Evolutionary conservation across 1,284 basidiomycete species (phyloP), one percentile per base, ranked within the genome.

Genomic region (Pseudozyma sp.): DNA sequence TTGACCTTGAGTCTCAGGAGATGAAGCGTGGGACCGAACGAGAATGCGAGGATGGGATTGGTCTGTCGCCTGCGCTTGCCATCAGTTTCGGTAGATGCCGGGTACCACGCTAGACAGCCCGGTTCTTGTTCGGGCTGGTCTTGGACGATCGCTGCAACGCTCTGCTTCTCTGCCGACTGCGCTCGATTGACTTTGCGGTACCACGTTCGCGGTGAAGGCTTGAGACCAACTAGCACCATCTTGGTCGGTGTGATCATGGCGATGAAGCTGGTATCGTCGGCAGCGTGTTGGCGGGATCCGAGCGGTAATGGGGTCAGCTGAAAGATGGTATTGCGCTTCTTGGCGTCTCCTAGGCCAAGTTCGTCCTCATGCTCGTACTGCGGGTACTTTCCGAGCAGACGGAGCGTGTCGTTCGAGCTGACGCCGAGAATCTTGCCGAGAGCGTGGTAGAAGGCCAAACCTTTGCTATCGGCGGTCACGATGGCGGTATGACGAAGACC

Each of bases 351-450:
- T 2, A 74, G 53, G 4, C 65, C 64, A 4, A 70, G 64, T 35
- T 65, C 65, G 19, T 67, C 59, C 37, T 71, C 63, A 37, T 73
- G 65, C 39, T 72, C 70, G 40, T 68, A 60, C 13, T 71, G 67
- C 11, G 77, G 73, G 84, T 98, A 97, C 79, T 91, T 92, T 0
- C 97, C 97, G 5, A 98, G 88, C 67, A 99, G 93, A 14, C 97
- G 90, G 39, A 99, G 89, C 11, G 94, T 94, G 83, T 99, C 97
- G 44, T 92, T 92, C 9, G 94, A 95, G 57, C 97, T 94, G 14
- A 99, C 92, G 68, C 97, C 97, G 17, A 99, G 88, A 7, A 99
- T 92, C 81, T 94, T 95, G 17, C 97, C 95, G 3, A 99, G 87
- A 55, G 92, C 93, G 85, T 98, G 96, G 84, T 94, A 98, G 85